Conservation (phyloP, 176 grass and related monocot genomes). For the Zoysia japonica region DNA sequence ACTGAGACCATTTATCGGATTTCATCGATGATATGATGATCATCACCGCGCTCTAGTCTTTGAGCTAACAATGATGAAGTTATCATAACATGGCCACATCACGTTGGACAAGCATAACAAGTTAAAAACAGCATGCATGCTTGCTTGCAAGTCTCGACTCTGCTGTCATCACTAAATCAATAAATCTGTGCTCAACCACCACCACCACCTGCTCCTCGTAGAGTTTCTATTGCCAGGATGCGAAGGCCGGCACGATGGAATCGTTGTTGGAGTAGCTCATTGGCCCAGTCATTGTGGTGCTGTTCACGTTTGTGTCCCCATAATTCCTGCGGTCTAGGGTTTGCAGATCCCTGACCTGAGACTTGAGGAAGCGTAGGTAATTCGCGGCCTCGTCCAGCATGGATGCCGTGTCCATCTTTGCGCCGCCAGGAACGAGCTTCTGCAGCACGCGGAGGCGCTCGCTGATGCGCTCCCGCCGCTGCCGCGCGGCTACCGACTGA, state of each 20-base stretch:
- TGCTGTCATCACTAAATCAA: slow-evolving; percentile 16
- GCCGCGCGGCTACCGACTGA: slow-evolving; percentile 75
- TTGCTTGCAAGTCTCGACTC: neutral
- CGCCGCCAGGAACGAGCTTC: slow-evolving; percentile 76
- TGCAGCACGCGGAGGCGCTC: slow-evolving; percentile 75
- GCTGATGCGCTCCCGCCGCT: slow-evolving; percentile 74
- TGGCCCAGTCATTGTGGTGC: neutral
- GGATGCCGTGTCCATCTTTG: slow-evolving; percentile 87
- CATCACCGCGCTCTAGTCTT: slow-evolving; percentile 23
- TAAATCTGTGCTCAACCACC: slow-evolving; percentile 34
- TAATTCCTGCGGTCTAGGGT: slow-evolving; percentile 57
- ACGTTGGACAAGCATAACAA: slow-evolving; percentile 32
- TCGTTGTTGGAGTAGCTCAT: slow-evolving; percentile 17
- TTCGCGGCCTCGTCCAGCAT: slow-evolving; percentile 91
- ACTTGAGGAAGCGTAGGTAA: slow-evolving; percentile 84
- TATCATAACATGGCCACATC: slow-evolving; percentile 37
- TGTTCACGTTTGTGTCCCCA: neutral
- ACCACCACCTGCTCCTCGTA: slow-evolving; percentile 33
- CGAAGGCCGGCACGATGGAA: slow-evolving; percentile 18
- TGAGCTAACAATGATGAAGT: slow-evolving; percentile 41
- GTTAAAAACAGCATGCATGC: slow-evolving; percentile 38
- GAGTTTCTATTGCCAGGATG: slow-evolving; percentile 37
- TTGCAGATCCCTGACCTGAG: slow-evolving; percentile 73
- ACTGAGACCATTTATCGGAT: slow-evolving; percentile 10
- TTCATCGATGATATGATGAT: slow-evolving; percentile 39